Evolutionary conservation across 257 asterid genomes (phyloP).

Genomic region (Datura wrightii): DNA sequence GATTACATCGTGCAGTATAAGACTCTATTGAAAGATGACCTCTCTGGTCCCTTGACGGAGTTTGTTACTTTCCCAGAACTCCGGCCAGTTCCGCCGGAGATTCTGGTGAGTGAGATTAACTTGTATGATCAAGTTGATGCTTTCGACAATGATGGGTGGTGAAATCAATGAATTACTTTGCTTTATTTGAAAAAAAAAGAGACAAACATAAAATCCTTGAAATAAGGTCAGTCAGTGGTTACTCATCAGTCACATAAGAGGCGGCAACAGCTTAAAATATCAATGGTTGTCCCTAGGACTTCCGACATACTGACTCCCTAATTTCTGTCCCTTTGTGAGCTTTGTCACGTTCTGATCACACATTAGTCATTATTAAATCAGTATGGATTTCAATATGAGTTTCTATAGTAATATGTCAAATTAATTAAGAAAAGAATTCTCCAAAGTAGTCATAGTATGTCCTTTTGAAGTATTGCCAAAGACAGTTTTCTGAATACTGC

Average conservation of each 20-base stretch:
- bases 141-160: constrained; percentile 55
- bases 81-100: constrained; percentile 43
- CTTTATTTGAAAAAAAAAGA: background rate
- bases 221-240: constrained; percentile 2
- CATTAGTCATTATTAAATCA: background rate
- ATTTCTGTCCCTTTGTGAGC: constrained; percentile 5
- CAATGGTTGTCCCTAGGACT: constrained; percentile 11
- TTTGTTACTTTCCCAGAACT: constrained; percentile 33
- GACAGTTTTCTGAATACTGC: background rate
- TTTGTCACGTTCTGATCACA: constrained; percentile 20
- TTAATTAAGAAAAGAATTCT: background rate
- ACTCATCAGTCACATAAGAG: background rate
- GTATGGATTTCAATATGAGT: background rate
- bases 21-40: constrained; percentile 33
- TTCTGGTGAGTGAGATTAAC: constrained; percentile 8
- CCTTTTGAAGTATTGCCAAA: background rate
- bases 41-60: constrained; percentile 42
- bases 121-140: constrained; percentile 45
- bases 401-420: background rate
- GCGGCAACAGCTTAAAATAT: background rate
- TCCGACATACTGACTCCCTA: constrained; percentile 2
- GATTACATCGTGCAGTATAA: constrained; percentile 22
- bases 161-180: constrained; percentile 16
- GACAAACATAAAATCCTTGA: background rate
- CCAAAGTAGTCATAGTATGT: constrained; percentile 15